Evolutionary conservation across 176 grass and related monocot species (phyloP), one percentile per base, ranked within the genome.

Genomic region (Guadua angustifolia): DNA sequence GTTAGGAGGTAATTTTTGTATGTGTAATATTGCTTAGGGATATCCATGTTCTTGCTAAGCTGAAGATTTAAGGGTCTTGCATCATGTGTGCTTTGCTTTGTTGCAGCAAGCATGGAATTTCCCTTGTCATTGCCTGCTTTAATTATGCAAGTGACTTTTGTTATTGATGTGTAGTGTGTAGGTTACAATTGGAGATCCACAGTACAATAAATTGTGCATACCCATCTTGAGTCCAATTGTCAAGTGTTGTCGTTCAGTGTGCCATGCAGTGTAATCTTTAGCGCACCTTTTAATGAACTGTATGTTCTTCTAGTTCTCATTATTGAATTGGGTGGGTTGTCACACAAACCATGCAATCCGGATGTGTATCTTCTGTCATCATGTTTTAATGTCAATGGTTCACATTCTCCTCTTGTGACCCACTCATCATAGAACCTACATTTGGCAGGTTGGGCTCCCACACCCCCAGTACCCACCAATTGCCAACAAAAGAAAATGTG

Each of bases 261-360:
- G 0, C 17, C 3, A 45, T 70, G 3, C 42, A 79, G 39, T 26
- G 25, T 32, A 25, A n/a, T n/a, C 11, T 16, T 64, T 9, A 51
- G 18, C 10, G 0, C 52, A 3, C 32, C 52, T 51, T 71, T 44
- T 74, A 39, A 42, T 83, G 12, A 42, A 19, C 18, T 73, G 19
- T 1, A 0, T 63, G 17, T 53, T 63, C 42, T n/a, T 76, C 16
- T 42, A 14, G 32, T n/a, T 78, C n/a, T 78, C 32, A 32, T 57
- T 66, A 57, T 40, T 56, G 22, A 83, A 78, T 70, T 52, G 21
- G 43, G n/a, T 53, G 8, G 22, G 24, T 26, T 73, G 73, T 39
- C 16, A 44, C 39, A 2, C 4, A 21, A 38, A 18, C 49, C 13
- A 5, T 15, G 24, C 17, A 24, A 42, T 45, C 39, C 1, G 5